These are phyloP conservation scores for Plicaturopsis crispa DNA, from an alignment of 768 basidiomycete species.

Conservation along the genomic window DNA sequence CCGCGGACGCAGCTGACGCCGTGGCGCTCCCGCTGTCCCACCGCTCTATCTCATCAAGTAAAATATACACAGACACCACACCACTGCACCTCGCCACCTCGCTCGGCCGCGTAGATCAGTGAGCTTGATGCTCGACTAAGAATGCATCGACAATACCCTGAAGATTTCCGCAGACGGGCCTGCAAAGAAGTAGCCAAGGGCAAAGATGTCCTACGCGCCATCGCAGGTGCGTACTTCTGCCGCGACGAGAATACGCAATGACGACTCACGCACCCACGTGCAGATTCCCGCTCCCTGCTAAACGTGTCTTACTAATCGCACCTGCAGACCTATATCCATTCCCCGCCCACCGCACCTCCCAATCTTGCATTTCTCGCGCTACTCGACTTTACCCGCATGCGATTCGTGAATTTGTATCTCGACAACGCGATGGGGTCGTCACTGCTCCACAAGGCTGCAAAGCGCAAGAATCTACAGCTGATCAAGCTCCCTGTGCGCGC, in stretches of 20 bases:
- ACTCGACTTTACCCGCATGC: slow-evolving; percentile 60
- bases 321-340: slow-evolving; percentile 66
- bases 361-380: slow-evolving; percentile 39
- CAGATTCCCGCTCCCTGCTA: slow-evolving; percentile 73
- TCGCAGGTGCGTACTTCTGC: slow-evolving; percentile 57
- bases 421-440: slow-evolving; percentile 74
- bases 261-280: slow-evolving; percentile 3
- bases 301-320: slow-evolving; percentile 70
- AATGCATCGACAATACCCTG: slow-evolving; percentile 71
- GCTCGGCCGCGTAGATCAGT: slow-evolving; percentile 69
- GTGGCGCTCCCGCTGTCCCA: slow-evolving; percentile 62
- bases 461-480: slow-evolving; percentile 69
- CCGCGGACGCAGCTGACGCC: slow-evolving; percentile 55
- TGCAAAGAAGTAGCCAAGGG: slow-evolving; percentile 67
- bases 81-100: slow-evolving; percentile 71
- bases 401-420: slow-evolving; percentile 70
- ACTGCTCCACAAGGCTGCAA: slow-evolving; percentile 81
- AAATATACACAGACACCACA: slow-evolving; percentile 59
- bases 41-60: slow-evolving; percentile 74
- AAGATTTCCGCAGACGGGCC: slow-evolving; percentile 60
- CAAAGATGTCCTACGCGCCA: slow-evolving; percentile 54
- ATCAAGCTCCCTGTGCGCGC: slow-evolving; percentile 80
- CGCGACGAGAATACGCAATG: background rate
- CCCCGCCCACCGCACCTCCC: slow-evolving; percentile 29
- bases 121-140: slow-evolving; percentile 69